Base-by-base conservation (phyloP, 176 grass and related monocot species). In the Triticum dicoccoides region DNA sequence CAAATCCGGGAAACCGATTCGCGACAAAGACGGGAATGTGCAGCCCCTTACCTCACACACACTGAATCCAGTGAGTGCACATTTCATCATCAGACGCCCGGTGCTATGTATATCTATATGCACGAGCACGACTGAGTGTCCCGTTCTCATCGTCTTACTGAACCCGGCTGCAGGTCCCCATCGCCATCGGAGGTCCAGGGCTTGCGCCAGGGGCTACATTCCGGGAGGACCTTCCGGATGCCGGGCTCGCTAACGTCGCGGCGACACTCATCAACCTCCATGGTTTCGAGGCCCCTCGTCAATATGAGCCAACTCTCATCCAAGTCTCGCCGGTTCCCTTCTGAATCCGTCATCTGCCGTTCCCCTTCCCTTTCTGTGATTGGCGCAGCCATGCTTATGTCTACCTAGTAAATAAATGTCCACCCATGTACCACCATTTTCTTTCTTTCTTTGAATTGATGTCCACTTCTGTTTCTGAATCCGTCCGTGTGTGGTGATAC, bases 1-100 rank as follows among this genome's bases (percentile, higher is more conserved):
- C 29, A 96, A 98, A 86, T 86, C 88, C 2, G 90, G 97, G 39
- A 76, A 92, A 88, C 97, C 94, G 8, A 73, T 87, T 5, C 61
- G 81, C 0, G 86, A 88, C 81, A 92, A 91, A 27, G 56, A 73
- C 14, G 97, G 92, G 9, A 94, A 94, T 8, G 88, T 94, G 56
- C 97, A 94, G 70, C 94, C 89, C 72, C 97, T 98, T 42, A 98
- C 93, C 82, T 98, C 94, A 1, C 97, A 93, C 66, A 98, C 97
- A 9, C 80, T 98, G 79, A 95, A 96, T 66, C 94, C 94, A 5
- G 97, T 98, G 81, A 85, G 93, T 84, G n/a, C 51, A 41, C 11
- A 32, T 21, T 6, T 54, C 51, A 54, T 27, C 38, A 10, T 56
- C 42, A 3, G 2, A 32, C 5, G 45, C 8, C 58, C 34, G 17